Conservation (phyloP, 2,329 filamentous ascomycete species). For the Alternaria arborescens region DNA sequence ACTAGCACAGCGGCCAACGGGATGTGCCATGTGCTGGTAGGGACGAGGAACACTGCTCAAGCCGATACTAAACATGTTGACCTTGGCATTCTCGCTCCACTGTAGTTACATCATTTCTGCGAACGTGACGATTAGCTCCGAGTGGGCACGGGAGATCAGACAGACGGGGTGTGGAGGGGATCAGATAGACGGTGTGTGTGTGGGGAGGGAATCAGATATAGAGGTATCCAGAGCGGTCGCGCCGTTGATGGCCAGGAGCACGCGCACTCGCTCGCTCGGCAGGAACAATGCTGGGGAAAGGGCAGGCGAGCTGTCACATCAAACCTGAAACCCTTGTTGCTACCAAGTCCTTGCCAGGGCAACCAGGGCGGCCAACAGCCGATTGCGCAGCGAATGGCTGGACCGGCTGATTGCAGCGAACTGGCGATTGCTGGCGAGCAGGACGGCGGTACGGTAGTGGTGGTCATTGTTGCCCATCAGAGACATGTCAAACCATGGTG, state of each 20-base stretch:
- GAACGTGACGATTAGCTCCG: background rate
- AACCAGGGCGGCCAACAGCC: background rate
- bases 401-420: too few relatives aligned
- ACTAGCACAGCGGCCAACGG: background rate
- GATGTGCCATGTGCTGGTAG: background rate
- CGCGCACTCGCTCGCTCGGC: background rate
- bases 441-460: background rate
- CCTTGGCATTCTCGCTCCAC: background rate
- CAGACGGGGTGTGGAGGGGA: background rate
- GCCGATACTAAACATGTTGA: background rate
- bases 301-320: constrained; percentile 15
- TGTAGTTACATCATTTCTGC: background rate
- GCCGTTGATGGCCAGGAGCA: background rate
- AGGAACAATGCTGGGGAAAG: constrained; percentile 10
- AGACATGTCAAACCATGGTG: background rate
- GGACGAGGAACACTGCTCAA: background rate
- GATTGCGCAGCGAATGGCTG: background rate
- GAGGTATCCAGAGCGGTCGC: background rate
- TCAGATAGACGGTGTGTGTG: too few relatives aligned
- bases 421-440: background rate
- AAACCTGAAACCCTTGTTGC: constrained; percentile 17
- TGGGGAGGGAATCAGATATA: background rate
- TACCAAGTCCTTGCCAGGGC: background rate
- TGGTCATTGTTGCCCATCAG: background rate
- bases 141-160: background rate